Percentiles rank a stretch among this genome's conserved stretches.
These are phyloP conservation scores for Coprinopsis cinerea DNA, from an alignment of 768 basidiomycete genomes.

Conservation along the genomic window DNA sequence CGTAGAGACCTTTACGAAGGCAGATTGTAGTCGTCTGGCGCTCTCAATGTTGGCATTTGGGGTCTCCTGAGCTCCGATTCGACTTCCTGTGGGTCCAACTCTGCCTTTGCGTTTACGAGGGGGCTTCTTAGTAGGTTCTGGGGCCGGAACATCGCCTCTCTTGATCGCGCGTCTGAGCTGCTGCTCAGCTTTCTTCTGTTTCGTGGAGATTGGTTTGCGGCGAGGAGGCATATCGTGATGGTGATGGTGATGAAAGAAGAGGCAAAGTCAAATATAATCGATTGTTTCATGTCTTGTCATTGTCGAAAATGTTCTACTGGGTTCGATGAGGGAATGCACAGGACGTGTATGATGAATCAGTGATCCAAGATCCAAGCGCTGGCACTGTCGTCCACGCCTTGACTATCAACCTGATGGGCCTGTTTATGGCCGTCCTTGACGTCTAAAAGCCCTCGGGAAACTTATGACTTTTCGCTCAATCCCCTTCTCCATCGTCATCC, in stretches of 20 bases:
- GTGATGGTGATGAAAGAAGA: neutral
- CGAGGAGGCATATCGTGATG: constrained; percentile 32
- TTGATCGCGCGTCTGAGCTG: constrained; percentile 81
- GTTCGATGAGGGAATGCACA: neutral
- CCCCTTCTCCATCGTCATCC: neutral
- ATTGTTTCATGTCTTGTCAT: constrained; percentile 18
- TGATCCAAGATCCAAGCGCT: too few species aligned
- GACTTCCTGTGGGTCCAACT: constrained; percentile 26
- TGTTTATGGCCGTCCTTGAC: constrained; percentile 5
- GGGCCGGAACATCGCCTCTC: constrained; percentile 57
- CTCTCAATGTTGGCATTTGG: constrained; percentile 28
- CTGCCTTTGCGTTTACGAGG: constrained; percentile 22
- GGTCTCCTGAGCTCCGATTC: constrained; percentile 19
- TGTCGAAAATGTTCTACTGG: neutral
- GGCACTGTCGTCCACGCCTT: too few species aligned
- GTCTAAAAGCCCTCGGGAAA: neutral
- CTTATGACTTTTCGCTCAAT: neutral
- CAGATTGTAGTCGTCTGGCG: constrained; percentile 57
- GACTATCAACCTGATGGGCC: constrained; percentile 1
- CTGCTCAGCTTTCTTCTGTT: constrained; percentile 65
- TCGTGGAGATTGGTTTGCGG: constrained; percentile 53
- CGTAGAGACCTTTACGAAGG: constrained; percentile 58
- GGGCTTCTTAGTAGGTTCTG: constrained; percentile 29
- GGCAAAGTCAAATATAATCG: neutral
- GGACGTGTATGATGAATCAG: too few species aligned